phyloP scores from a whole-genome alignment of 208 protist genomes.

The Trypanosoma avium region DNA sequence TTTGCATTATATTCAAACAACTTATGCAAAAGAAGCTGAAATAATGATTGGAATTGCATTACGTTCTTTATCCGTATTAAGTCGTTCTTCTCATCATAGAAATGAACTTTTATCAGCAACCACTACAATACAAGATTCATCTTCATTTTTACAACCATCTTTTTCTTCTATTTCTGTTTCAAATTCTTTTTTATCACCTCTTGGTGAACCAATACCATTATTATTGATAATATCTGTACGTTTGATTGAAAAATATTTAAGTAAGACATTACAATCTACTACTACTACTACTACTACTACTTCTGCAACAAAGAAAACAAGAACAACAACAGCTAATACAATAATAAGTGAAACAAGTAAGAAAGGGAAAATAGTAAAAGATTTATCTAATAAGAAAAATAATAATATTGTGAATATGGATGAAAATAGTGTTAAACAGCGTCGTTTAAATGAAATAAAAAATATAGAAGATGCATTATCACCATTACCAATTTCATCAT shows the following conservation, averaged over 20 bases:
- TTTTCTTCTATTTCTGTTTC: too few relatives aligned
- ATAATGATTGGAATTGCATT: conserved; percentile 46
- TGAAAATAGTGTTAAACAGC: too few relatives aligned
- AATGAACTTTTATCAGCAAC: conserved; percentile 1
- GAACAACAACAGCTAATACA: background rate
- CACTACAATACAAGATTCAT: too few relatives aligned
- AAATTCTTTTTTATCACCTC: background rate
- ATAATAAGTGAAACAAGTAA: background rate
- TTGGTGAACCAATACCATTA: conserved; percentile 2
- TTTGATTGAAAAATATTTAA: conserved; percentile 12
- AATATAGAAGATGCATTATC: too few relatives aligned
- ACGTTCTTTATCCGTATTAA: conserved; percentile 34
- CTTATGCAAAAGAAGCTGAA: conserved; percentile 33
- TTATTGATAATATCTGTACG: conserved; percentile 10
- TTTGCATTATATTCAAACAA: conserved; percentile 47
- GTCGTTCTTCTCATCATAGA: conserved; percentile 7
- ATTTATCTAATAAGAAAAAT: too few relatives aligned
- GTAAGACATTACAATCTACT: too few relatives aligned
- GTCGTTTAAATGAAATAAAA: too few relatives aligned
- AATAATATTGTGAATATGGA: too few relatives aligned
- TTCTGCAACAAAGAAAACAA: background rate
- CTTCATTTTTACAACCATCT: too few relatives aligned
- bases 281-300: background rate
- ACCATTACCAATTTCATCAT: too few relatives aligned
- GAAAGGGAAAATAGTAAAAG: background rate